Base-by-base conservation (phyloP, 495 filamentous ascomycete species). In the Baudoinia panamericana region DNA sequence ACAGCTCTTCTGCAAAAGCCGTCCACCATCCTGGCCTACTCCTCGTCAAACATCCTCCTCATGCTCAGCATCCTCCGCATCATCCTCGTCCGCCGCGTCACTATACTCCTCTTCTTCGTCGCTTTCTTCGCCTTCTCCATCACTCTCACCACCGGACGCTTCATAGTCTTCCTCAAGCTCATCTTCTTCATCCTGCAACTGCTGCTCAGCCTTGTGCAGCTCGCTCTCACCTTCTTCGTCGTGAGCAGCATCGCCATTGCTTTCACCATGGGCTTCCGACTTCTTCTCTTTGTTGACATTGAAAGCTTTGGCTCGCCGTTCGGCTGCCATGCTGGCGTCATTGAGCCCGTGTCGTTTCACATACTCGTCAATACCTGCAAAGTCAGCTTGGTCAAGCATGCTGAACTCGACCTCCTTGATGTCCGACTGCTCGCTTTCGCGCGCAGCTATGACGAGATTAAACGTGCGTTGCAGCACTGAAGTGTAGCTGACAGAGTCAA, bases 161-260 rank as follows among this genome's bases (percentile, higher is more conserved):
- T 87, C 77, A 58, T 87, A 90, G 47, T 93, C 87, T 57, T 93
- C 87, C 50, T 88, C 86, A 18, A 84, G 74, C 52, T 92, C 84
- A 42, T 93, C 85, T 46, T 85, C 80, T 36, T 70, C 64, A 54
- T 75, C 72, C 48, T 64, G 71, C 69, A 67, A 35, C 41, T 71
- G 70, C 53, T 68, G 73, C 65, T 78, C 73, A 17, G 71, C 85
- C 65, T 72, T 87, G 61, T 72, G 71, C 55, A 76, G 57, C 60
- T 75, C 72, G 24, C 67, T 70, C 46, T 68, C 65, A 38, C 53
- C 69, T 48, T 62, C 52, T 7, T 39, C 57, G 12, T 53, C 54
- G 4, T 28, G 52, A 2, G 25, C 46, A 31, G 35, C 59, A 23
- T 16, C 39, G 13, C 34, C 44, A 15, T 41, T 29, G 4, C 7